Base-by-base conservation (phyloP, 2,329 filamentous ascomycete genomes). In the Aspergillus persii region DNA sequence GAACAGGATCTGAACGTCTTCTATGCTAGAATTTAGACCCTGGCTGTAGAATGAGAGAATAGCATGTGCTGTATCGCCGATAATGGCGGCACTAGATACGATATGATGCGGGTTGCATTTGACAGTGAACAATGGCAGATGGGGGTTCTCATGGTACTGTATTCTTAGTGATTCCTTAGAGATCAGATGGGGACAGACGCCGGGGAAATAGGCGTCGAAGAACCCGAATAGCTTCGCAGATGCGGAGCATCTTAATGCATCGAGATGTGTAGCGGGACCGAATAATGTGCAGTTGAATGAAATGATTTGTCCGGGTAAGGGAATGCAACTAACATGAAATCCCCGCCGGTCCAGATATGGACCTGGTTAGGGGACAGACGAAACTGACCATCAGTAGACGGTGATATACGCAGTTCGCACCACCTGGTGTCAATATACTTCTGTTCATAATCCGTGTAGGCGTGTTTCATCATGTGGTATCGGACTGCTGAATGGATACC, bases 11-110 rank as follows among this genome's bases (percentile, higher is more conserved):
- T 89, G 87, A 9, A 99, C 92, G 69, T 97, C 94, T 78, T 99
- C 95, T 46, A 99, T 85, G 0, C 95, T 95, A 0, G 95, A 90
- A 71, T 99, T 99, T 88, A 99, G 96, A 39, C 95, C 95, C 75
- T 99, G 95, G 0, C 95, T 95, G 74, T 98, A 99, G 77, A 99
- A 99, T 0, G 95, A 95, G 0, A 99, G 92, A 88, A 99, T 97
- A 58, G 96, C 95, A 74, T 99, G 95, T 0, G 95, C 93, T 7
- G 95, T 92, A 72, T 99, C 95, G 59, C 95, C 95, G 44, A 99
- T 74, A 52, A 99, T 91, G 60, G 96, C 92, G 33, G 84, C 92
- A 0, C 87, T 89, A 27, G 86, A 86, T 53, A 79, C 81, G 78
- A 86, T 92, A 79, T 96, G 92, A 76, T 98, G 91, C 0, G 95